Evolutionary conservation across 257 asterid species (phyloP).

Genomic region (Solanum bukasovii): DNA sequence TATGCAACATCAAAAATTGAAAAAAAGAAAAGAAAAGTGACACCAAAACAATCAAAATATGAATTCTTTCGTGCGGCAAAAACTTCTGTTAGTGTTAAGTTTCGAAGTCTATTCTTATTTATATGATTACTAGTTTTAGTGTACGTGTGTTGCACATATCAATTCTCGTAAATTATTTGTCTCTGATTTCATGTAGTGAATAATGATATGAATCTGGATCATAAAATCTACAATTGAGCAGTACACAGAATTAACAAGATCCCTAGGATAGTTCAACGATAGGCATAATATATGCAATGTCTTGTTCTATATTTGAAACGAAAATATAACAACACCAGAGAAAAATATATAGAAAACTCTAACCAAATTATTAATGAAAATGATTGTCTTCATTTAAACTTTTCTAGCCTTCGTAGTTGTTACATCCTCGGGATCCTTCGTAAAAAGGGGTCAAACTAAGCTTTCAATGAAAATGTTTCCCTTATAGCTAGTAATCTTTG

Average conservation of each 20-base stretch:
- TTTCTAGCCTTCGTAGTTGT: background rate
- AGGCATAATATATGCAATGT: background rate
- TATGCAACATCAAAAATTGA: background rate
- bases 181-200: too few relatives aligned
- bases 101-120: too few relatives aligned
- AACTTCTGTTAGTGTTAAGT: too few relatives aligned
- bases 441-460: background rate
- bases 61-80: too few relatives aligned
- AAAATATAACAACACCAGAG: background rate
- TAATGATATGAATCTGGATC: too few relatives aligned
- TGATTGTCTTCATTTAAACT: background rate
- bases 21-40: too few relatives aligned
- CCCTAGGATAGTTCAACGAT: background rate
- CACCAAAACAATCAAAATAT: too few relatives aligned
- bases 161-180: too few relatives aligned
- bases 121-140: background rate
- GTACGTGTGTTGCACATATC: background rate
- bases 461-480: background rate
- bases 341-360: too few relatives aligned
- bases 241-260: background rate
- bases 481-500: background rate
- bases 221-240: too few relatives aligned
- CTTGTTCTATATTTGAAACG: background rate
- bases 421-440: background rate
- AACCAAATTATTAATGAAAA: too few relatives aligned